A percentile compares a stretch with the other conserved stretches of the same genome.
Evolutionary conservation across 179 eudicot genomes (phyloP).

Genomic region (Beta lomatogona): DNA sequence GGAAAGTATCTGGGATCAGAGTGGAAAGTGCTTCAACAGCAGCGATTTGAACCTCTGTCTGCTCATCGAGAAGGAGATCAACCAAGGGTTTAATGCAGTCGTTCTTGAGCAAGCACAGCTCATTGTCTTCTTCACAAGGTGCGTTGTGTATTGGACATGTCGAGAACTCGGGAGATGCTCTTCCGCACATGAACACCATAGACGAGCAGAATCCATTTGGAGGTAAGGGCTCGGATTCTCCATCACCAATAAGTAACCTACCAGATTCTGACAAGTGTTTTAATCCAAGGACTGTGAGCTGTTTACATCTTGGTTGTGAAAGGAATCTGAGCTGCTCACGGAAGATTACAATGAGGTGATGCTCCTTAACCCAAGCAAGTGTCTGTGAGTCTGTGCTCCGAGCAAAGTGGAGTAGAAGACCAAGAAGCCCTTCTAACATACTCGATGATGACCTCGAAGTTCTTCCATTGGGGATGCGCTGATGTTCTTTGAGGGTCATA

Average conservation of each 20-base stretch:
- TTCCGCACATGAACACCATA: slow-evolving; percentile 54
- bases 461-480: slow-evolving; percentile 31
- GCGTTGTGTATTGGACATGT: slow-evolving; percentile 58
- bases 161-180: slow-evolving; percentile 32
- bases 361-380: slow-evolving; percentile 45
- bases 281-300: slow-evolving; percentile 51
- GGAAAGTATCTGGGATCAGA: slow-evolving; percentile 38
- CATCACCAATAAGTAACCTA: slow-evolving; percentile 33
- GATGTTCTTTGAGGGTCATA: slow-evolving; percentile 45
- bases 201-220: slow-evolving; percentile 63
- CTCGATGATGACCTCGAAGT: slow-evolving; percentile 35
- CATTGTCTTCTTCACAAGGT: slow-evolving; percentile 54
- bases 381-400: slow-evolving; percentile 39
- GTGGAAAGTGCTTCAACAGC: slow-evolving; percentile 61
- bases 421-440: slow-evolving; percentile 65
- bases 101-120: slow-evolving; percentile 56
- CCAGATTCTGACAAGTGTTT: slow-evolving; percentile 54
- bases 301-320: slow-evolving; percentile 55
- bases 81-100: slow-evolving; percentile 56
- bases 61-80: slow-evolving; percentile 44
- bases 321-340: slow-evolving; percentile 41
- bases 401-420: slow-evolving; percentile 59
- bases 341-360: slow-evolving; percentile 51
- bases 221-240: slow-evolving; percentile 48
- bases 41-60: slow-evolving; percentile 53